Base-by-base conservation (phyloP, 2,329 filamentous ascomycete species). In the Stemphylium beticola region DNA sequence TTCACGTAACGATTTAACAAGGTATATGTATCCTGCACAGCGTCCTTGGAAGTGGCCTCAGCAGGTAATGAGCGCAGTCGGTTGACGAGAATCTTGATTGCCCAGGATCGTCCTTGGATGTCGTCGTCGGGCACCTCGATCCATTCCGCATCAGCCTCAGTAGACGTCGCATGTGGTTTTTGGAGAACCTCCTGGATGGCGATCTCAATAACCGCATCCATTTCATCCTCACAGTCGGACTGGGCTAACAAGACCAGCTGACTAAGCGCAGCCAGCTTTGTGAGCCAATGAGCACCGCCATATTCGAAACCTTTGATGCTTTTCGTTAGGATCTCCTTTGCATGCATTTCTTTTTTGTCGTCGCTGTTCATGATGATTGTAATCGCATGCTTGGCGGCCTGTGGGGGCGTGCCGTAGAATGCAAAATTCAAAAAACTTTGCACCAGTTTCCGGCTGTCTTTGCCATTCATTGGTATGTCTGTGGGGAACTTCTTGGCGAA, bases 371-470 rank as follows among this genome's bases (percentile, higher is more conserved):
- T 86, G 49, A 99, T 82, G 61, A 99, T 92, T 24, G 91, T 93
- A 43, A 98, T 87, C 0, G 95, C 95, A 77, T 98, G 92, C 76
- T 99, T 99, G 18, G 93, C 91, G 8, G 91, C 90, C 71, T 88
- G 88, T 10, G 91, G 85, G 2, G 93, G 93, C 20, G 84, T 84
- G 18, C 93, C 93, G 68, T 91, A 90, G 17, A 93, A 82, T 1
- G 93, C 91, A 74, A 95, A 98, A 65, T 85, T 88, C 57, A 89
- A 86, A 73, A 99, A 83, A 1, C 92, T 88, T 67, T 95, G 87
- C 29, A 87, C 82, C 66, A 98, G 93, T 62, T 90, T 90, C 51
- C 88, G 86, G 58, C 96, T 90, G n/a, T 74, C 71, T 37, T 73
- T 74, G 11, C 66, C 58, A 44, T 74, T 73, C 49, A 74, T 85